Evolutionary conservation across 306 rosid species (phyloP).

Genomic region (Ormosia emarginata): DNA sequence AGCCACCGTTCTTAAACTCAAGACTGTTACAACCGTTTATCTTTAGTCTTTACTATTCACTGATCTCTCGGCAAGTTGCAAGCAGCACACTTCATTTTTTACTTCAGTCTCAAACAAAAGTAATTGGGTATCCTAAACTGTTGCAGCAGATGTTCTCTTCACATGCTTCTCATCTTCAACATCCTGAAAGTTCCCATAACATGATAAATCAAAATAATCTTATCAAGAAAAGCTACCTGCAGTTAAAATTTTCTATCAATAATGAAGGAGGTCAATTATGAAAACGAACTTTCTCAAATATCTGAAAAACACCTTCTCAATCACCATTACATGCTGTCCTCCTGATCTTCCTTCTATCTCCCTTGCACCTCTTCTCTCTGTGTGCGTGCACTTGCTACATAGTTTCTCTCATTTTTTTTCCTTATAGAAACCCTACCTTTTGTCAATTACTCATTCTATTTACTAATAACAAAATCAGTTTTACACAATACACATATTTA

Average conservation of each 20-base stretch:
- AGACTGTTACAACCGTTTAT: conserved; percentile 13
- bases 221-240: not conserved
- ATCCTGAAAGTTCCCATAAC: conserved; percentile 52
- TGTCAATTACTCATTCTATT: not conserved
- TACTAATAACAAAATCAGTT: not conserved
- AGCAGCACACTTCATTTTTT: conserved; percentile 28
- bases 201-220: conserved; percentile 1
- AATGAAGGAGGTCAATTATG: not conserved
- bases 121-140: conserved; percentile 27
- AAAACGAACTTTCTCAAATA: not conserved
- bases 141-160: conserved; percentile 39
- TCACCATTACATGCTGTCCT: not conserved
- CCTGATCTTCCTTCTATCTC: not conserved
- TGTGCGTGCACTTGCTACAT: not conserved
- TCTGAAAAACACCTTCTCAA: not conserved
- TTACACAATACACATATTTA: not conserved
- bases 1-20: conserved; percentile 10
- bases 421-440: not conserved
- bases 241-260: not conserved
- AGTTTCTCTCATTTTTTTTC: not conserved
- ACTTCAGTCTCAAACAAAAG: no score
- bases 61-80: conserved; percentile 7
- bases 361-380: not conserved
- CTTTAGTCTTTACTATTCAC: conserved; percentile 11
- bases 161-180: conserved; percentile 76